phyloP scores from a whole-genome alignment of 2,329 filamentous ascomycete species.

The Emericellopsis cladophorae region DNA sequence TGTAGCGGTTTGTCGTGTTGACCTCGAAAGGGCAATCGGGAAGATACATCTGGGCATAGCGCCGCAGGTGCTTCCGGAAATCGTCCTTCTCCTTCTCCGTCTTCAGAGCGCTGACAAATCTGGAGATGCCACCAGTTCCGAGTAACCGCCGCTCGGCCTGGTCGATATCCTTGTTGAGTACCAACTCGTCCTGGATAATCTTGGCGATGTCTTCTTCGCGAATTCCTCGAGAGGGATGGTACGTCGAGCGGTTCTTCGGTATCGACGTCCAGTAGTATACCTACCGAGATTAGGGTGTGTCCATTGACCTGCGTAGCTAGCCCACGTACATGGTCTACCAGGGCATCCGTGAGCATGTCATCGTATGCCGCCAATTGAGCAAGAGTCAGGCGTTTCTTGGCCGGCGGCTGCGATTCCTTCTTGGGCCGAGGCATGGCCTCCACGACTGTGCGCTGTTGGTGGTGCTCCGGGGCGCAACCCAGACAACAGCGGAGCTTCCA shows the following conservation, averaged over 20 bases:
- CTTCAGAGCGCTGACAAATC: conserved; percentile 55
- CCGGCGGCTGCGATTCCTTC: neutral
- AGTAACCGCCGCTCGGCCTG: conserved; percentile 63
- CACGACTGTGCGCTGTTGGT: too few relatives aligned
- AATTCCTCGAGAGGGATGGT: conserved; percentile 72
- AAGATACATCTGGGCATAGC: conserved; percentile 86
- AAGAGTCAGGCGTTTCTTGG: conserved; percentile 59
- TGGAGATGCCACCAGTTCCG: conserved; percentile 58
- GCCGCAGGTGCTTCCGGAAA: conserved; percentile 73
- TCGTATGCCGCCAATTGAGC: conserved; percentile 86
- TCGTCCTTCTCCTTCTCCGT: conserved; percentile 74
- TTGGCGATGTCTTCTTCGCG: conserved; percentile 49
- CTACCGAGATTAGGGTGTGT: conserved; percentile 30
- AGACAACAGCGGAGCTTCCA: too few relatives aligned
- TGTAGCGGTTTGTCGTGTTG: conserved; percentile 83
- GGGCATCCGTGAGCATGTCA: conserved; percentile 86
- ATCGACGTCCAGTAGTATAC: conserved; percentile 95
- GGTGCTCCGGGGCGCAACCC: too few relatives aligned
- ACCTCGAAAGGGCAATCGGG: conserved; percentile 94
- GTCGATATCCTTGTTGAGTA: conserved; percentile 60
- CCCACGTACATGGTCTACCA: conserved; percentile 78
- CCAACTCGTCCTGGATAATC: conserved; percentile 51
- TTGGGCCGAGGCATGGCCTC: neutral
- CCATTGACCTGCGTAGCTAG: neutral
- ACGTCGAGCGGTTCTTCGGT: conserved; percentile 83